Conservation (phyloP, 257 asterid species). For the Solanum ahanhuiri region DNA sequence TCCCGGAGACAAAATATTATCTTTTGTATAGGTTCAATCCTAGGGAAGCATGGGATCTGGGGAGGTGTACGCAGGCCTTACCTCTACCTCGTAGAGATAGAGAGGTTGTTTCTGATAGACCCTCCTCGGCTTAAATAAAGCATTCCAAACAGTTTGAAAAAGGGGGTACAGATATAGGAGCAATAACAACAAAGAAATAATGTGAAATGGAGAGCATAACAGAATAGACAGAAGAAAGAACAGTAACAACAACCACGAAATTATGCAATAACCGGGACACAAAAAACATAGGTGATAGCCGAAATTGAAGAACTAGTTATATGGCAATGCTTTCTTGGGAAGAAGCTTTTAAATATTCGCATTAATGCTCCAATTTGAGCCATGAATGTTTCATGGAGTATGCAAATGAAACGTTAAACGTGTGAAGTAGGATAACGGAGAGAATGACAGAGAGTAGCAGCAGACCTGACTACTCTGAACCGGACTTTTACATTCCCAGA, state of each 20-base stretch:
- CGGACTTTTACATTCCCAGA: constrained; percentile 3
- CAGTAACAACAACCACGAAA: background rate
- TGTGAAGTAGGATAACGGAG: background rate
- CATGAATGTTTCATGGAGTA: background rate
- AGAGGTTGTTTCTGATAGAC: background rate
- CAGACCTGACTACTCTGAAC: constrained; percentile 1
- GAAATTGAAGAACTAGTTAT: background rate
- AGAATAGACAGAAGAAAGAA: background rate
- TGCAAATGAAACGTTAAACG: background rate
- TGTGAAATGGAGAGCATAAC: background rate
- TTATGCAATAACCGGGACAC: background rate
- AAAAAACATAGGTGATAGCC: background rate
- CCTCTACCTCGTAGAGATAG: background rate
- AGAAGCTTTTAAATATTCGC: background rate
- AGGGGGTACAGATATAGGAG: background rate
- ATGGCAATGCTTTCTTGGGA: background rate
- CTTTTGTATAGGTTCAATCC: background rate
- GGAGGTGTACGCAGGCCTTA: background rate
- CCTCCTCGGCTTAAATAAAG: background rate
- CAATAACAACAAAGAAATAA: background rate
- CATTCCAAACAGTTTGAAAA: background rate
- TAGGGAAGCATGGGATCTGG: background rate
- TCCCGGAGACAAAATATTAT: background rate
- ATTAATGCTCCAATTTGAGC: background rate
- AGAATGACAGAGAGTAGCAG: background rate